Conservation (phyloP, 2,329 filamentous ascomycete genomes). For the Sordariomycetes sp. region DNA sequence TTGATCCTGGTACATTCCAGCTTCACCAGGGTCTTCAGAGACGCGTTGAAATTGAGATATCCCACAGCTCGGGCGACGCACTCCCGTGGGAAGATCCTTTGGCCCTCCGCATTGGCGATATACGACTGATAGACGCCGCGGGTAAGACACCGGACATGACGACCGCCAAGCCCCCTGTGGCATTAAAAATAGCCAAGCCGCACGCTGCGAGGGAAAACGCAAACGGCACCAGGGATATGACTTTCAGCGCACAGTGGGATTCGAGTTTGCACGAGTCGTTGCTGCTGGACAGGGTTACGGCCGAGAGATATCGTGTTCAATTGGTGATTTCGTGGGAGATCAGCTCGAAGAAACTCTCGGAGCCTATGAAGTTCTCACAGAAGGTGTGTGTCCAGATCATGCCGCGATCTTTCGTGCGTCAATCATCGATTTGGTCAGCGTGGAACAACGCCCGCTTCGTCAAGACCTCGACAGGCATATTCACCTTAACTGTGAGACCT, state of each 20-base stretch:
- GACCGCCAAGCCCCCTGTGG: conserved; percentile 61
- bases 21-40: conserved; percentile 91
- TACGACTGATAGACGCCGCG: conserved; percentile 74
- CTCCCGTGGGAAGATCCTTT: conserved; percentile 83
- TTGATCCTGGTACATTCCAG: conserved; percentile 87
- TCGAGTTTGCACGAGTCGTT: conserved; percentile 86
- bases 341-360: conserved; percentile 70
- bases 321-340: conserved; percentile 84
- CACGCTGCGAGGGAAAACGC: conserved; percentile 77
- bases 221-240: conserved; percentile 83
- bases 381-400: conserved; percentile 77
- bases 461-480: conserved; percentile 78
- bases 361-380: conserved; percentile 79
- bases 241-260: conserved; percentile 90
- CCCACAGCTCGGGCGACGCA: conserved; percentile 80
- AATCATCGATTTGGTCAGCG: conserved; percentile 77
- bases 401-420: conserved; percentile 74
- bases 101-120: conserved; percentile 66
- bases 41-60: conserved; percentile 78
- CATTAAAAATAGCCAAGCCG: conserved; percentile 66
- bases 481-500: conserved; percentile 77
- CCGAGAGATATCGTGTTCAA: conserved; percentile 88
- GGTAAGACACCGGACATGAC: conserved; percentile 79
- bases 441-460: conserved; percentile 82
- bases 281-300: conserved; percentile 85